Percentiles rank a stretch among this genome's conserved stretches.
Evolutionary conservation across 495 filamentous ascomycete genomes (phyloP).

Genomic region (Elaphomyces granulatus): DNA sequence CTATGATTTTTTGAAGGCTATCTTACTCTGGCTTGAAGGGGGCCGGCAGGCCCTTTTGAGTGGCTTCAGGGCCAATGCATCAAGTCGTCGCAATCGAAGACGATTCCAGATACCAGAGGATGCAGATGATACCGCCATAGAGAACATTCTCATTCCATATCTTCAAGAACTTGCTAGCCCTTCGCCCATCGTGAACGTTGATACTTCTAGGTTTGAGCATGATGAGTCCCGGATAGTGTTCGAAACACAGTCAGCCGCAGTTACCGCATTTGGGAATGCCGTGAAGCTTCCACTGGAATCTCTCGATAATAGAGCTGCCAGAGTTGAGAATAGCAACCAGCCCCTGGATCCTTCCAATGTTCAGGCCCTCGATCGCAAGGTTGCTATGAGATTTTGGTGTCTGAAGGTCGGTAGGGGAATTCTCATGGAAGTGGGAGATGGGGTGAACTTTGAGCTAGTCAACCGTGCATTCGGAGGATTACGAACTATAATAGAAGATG

Average conservation of each 20-base stretch:
- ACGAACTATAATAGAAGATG: constrained; percentile 22
- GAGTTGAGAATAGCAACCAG: constrained; percentile 12
- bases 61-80: constrained; percentile 36
- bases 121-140: constrained; percentile 37
- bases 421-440: constrained; percentile 44
- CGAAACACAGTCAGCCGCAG: constrained; percentile 39
- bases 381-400: constrained; percentile 43
- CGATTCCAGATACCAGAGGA: constrained; percentile 39
- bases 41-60: constrained; percentile 37
- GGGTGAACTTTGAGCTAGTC: constrained; percentile 42
- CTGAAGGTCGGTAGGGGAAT: constrained; percentile 46
- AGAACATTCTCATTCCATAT: constrained; percentile 44
- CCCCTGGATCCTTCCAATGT: constrained; percentile 13
- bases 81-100: constrained; percentile 18
- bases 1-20: constrained; percentile 54
- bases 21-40: constrained; percentile 46
- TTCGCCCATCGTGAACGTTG: constrained; percentile 39
- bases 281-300: constrained; percentile 39
- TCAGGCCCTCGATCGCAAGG: constrained; percentile 22
- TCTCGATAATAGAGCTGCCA: constrained; percentile 21
- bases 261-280: constrained; percentile 40
- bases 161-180: constrained; percentile 35
- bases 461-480: constrained; percentile 51
- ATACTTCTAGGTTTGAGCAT: constrained; percentile 43
- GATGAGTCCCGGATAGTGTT: constrained; percentile 40